Evolutionary conservation across 192 early-diverging fungal genomes (phyloP), one percentile per base, ranked within the genome.

Genomic region (Rhizoclosmatium sp.): DNA sequence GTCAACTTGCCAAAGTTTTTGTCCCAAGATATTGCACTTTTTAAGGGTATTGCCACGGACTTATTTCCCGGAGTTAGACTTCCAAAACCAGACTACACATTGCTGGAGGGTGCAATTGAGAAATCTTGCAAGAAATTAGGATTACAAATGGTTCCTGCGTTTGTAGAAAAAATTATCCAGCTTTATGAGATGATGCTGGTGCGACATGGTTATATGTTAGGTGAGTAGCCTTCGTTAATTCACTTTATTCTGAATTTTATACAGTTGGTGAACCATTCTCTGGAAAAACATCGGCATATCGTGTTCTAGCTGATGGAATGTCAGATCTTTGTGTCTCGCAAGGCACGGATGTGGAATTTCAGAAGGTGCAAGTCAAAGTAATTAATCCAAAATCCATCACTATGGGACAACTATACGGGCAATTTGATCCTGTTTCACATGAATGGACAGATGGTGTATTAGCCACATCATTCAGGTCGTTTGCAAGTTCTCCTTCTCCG

Each of bases 131-230:
- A 83, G 48, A 83, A 85, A 65, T 51, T 88, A 46, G 75, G 85
- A 39, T 69, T 90, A 31, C 86, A 90, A 78, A 58, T 86, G 67
- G 89, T 90, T 9, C 87, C 87, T 7, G 68, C 87, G 2, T 89
- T 91, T 71, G 65, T 87, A n/a, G 90, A 91, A 76, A 90, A 89
- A 68, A 89, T 90, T 66, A 90, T 91, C 62, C 90, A 91, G 65
- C 77, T 91, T 1, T 91, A 91, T 70, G 90, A 91, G 69, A 91
- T 89, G 86, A 91, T 90, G 87, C 84, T 89, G 23, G 90, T 91
- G 3, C 82, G 90, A 39, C 90, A 91, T 80, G 90, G 90, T 2
- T 89, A 87, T 75, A 91, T 91, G 90, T 71, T 91, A 9, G 75
- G 75, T 76, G 45, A 2, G 39, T 4, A 56, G 41, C 65, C 51